Conservation (phyloP, 305 asterid genomes). For the Plantago lanceolata region DNA sequence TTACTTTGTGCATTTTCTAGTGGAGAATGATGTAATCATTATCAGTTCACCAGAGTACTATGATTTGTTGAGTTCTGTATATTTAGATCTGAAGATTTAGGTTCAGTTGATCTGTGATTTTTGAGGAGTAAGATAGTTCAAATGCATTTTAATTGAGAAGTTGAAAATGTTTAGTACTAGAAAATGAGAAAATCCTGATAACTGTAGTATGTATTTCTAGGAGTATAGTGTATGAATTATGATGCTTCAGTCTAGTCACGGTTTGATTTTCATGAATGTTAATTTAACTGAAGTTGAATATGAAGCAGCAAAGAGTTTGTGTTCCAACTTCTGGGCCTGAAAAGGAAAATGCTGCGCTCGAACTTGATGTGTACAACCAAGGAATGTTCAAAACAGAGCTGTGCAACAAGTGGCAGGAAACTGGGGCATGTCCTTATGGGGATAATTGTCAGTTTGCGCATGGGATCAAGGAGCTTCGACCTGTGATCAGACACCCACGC, state of each 20-base stretch:
- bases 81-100: neutral
- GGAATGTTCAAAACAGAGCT: constrained; percentile 75
- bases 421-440: constrained; percentile 61
- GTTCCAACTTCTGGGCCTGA: constrained; percentile 39
- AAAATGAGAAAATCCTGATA: neutral
- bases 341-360: constrained; percentile 47
- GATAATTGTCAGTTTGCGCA: constrained; percentile 76
- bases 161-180: neutral
- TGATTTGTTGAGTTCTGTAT: neutral
- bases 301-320: constrained; percentile 50
- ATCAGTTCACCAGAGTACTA: neutral
- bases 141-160: neutral
- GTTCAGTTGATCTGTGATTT: neutral
- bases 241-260: neutral
- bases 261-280: neutral
- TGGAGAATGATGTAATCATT: neutral
- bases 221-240: neutral
- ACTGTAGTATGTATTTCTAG: too few species aligned
- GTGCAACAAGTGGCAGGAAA: constrained; percentile 85
- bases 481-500: constrained; percentile 83
- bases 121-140: neutral
- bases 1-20: neutral
- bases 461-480: constrained; percentile 65
- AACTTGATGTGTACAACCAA: constrained; percentile 64
- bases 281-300: constrained; percentile 13